Evolutionary conservation across 441 rosid genomes (phyloP).

Genomic region (Flueggea neowawraea): DNA sequence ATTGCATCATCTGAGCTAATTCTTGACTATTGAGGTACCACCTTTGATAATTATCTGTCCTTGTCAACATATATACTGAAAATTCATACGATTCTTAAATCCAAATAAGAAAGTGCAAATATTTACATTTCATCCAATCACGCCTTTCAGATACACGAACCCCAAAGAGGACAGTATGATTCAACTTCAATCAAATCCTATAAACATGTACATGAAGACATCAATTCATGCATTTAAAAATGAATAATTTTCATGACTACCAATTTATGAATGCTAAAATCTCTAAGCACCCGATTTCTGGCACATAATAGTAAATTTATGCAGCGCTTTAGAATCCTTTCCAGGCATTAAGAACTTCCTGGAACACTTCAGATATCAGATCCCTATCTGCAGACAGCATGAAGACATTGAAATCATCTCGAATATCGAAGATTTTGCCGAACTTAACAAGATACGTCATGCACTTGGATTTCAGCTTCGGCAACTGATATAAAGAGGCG

Average conservation of each 20-base stretch:
- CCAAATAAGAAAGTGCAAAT: neutral
- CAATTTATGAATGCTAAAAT: neutral
- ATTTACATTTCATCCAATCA: neutral
- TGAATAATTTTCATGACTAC: constrained; percentile 29
- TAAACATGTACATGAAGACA: constrained; percentile 36
- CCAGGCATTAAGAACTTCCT: constrained; percentile 81
- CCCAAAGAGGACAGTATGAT: too few species aligned
- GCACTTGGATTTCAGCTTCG: constrained; percentile 71
- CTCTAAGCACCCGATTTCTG: neutral
- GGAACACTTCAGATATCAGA: constrained; percentile 71
- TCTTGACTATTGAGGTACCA: too few species aligned
- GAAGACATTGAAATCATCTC: constrained; percentile 65
- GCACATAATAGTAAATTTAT: neutral
- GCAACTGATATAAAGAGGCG: constrained; percentile 59
- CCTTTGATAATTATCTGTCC: too few species aligned
- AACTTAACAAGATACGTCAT: constrained; percentile 88
- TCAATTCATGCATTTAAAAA: constrained; percentile 38
- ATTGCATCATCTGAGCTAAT: too few species aligned
- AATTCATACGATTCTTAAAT: neutral
- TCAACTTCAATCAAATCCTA: too few species aligned
- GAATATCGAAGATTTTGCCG: constrained; percentile 82
- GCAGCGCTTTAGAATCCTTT: constrained; percentile 65
- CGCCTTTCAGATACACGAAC: neutral
- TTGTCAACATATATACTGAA: too few species aligned
- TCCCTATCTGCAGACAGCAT: constrained; percentile 79